phyloP scores from a whole-genome alignment of 345 rosid species.

The Cardamine resedifolia region DNA sequence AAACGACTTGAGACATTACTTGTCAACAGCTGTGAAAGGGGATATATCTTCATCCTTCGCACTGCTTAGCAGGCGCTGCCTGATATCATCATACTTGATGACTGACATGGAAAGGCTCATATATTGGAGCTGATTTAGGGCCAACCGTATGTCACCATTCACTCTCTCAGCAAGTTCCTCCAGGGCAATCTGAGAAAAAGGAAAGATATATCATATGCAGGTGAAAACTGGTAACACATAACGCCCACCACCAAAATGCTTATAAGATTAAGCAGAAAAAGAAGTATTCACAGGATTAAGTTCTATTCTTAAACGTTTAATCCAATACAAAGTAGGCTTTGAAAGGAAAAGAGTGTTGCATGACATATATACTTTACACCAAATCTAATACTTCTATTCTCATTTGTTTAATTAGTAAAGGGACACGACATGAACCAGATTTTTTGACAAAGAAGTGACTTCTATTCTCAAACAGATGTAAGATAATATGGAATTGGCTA shows the following conservation, averaged over 20 bases:
- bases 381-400: constrained; percentile 14
- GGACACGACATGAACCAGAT: background rate
- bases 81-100: constrained; percentile 85
- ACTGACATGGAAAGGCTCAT: constrained; percentile 89
- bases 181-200: constrained; percentile 63
- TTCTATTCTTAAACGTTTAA: background rate
- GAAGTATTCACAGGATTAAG: background rate
- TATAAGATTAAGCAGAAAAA: constrained; percentile 20
- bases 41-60: constrained; percentile 98
- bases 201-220: background rate
- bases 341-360: constrained; percentile 15
- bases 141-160: constrained; percentile 97
- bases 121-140: constrained; percentile 88
- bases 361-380: constrained; percentile 10
- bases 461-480: constrained; percentile 9
- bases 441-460: background rate
- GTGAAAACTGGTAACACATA: constrained; percentile 16
- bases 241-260: constrained; percentile 15
- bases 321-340: background rate
- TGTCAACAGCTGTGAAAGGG: constrained; percentile 96
- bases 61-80: constrained; percentile 80
- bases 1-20: constrained; percentile 52
- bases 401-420: background rate
- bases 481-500: constrained; percentile 14
- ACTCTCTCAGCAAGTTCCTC: constrained; percentile 97